phyloP scores from a whole-genome alignment of 108 stramenopile species.

The Halocafeteria seosinensis region DNA sequence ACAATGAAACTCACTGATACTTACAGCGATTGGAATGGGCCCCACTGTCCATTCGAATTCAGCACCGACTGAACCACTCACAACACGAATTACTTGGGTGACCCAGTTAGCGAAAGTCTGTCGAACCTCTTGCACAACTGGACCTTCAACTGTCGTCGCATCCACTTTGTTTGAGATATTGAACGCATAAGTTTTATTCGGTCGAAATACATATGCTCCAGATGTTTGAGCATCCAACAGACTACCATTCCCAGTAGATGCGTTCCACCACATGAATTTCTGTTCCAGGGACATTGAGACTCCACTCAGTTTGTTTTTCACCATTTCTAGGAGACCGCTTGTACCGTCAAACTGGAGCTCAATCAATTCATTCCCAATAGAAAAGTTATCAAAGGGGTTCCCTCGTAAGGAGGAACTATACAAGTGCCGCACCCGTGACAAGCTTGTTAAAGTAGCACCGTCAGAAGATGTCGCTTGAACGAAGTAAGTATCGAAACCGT shows the following conservation, averaged over 20 bases:
- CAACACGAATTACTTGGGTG: constrained; percentile 53
- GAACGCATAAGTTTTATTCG: too few species aligned
- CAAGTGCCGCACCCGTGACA: not conserved
- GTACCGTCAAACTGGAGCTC: not conserved
- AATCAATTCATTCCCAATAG: not conserved
- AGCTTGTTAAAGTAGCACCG: not conserved
- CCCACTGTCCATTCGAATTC: constrained; percentile 78
- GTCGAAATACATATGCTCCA: constrained; percentile 89
- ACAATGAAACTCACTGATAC: constrained; percentile 38
- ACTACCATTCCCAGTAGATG: too few species aligned
- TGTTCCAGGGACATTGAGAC: too few species aligned
- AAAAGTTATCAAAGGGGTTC: not conserved
- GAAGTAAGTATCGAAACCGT: not conserved
- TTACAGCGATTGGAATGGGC: constrained; percentile 66
- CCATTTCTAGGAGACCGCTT: not conserved
- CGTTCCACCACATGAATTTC: too few species aligned
- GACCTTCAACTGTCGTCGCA: constrained; percentile 7
- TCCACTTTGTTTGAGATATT: too few species aligned
- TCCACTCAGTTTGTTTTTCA: too few species aligned
- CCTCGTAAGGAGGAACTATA: not conserved
- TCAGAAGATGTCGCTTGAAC: not conserved
- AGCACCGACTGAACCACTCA: constrained; percentile 40
- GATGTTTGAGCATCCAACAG: constrained; percentile 15
- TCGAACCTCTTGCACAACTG: constrained; percentile 49
- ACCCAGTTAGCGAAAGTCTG: constrained; percentile 60